These are phyloP conservation scores for Didymella sp. DNA, from an alignment of 2,329 filamentous ascomycete genomes.

Conservation along the genomic window DNA sequence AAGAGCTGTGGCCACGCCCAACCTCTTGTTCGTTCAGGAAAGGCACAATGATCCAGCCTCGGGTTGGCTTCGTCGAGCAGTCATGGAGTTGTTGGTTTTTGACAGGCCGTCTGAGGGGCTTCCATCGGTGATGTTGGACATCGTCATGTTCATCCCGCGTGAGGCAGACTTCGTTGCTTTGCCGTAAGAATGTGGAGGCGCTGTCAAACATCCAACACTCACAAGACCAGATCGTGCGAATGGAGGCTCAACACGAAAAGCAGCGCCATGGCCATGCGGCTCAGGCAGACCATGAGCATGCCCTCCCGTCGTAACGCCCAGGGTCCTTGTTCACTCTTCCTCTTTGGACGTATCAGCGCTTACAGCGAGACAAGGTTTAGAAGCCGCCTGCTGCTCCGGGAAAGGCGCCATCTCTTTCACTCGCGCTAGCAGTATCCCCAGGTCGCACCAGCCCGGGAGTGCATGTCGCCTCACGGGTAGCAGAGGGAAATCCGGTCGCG, in stretches of 20 bases:
- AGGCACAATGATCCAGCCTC: slow-evolving; percentile 23
- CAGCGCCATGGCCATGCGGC: slow-evolving; percentile 39
- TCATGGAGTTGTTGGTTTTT: slow-evolving; percentile 3
- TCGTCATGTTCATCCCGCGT: slow-evolving; percentile 4
- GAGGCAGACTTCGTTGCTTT: slow-evolving; percentile 24
- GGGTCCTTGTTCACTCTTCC: slow-evolving; percentile 30
- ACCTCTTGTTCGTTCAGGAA: slow-evolving; percentile 22
- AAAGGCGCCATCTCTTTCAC: slow-evolving; percentile 36
- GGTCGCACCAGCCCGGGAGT: slow-evolving; percentile 19
- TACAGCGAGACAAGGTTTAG: slow-evolving; percentile 37
- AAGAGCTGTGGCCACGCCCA: slow-evolving; percentile 29
- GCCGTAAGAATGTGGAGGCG: slow-evolving; percentile 28
- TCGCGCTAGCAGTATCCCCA: slow-evolving; percentile 39
- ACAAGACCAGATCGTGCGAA: slow-evolving; percentile 30
- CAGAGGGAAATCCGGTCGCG: slow-evolving; percentile 24
- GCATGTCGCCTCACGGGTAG: slow-evolving; percentile 27
- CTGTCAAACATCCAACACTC: slow-evolving; percentile 26
- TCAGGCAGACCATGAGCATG: slow-evolving; percentile 30
- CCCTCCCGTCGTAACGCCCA: slow-evolving; percentile 29
- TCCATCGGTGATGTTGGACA: not conserved
- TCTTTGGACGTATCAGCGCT: slow-evolving; percentile 40
- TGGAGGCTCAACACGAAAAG: slow-evolving; percentile 41
- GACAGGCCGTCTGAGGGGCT: slow-evolving; percentile 2
- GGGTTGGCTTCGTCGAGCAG: slow-evolving; percentile 15
- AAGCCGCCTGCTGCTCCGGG: slow-evolving; percentile 30